Percentiles rank a stretch among this genome's conserved stretches.
These are phyloP conservation scores for Bathelium albidoporum DNA, from an alignment of 495 filamentous ascomycete species.

Conservation along the genomic window DNA sequence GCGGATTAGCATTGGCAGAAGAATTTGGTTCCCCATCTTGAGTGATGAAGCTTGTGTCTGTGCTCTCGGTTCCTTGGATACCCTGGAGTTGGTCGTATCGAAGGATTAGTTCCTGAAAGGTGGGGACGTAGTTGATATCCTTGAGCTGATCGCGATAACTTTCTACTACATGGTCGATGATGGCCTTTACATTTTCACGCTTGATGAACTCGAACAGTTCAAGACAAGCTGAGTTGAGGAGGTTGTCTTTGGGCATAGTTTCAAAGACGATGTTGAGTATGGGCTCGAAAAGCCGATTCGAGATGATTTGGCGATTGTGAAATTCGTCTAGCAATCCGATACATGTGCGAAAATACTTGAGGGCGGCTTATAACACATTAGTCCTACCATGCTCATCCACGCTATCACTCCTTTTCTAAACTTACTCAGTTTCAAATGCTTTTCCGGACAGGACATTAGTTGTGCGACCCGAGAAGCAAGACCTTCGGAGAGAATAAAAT, in stretches of 20 bases:
- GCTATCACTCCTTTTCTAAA: constrained; percentile 6
- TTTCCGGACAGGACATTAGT: constrained; percentile 75
- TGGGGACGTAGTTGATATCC: constrained; percentile 74
- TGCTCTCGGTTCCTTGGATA: constrained; percentile 11
- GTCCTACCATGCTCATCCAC: constrained; percentile 1
- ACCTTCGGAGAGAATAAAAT: constrained; percentile 72
- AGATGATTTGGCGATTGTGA: constrained; percentile 77
- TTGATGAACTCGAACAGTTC: constrained; percentile 91
- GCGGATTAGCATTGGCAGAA: background rate
- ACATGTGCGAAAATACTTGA: constrained; percentile 90
- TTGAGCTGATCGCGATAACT: constrained; percentile 76
- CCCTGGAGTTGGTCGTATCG: constrained; percentile 73
- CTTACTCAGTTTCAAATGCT: constrained; percentile 85
- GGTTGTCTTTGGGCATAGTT: constrained; percentile 92
- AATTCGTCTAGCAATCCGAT: constrained; percentile 84
- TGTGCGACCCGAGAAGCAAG: constrained; percentile 73
- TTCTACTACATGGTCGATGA: constrained; percentile 78
- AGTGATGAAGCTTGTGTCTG: constrained; percentile 35
- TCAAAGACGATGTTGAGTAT: constrained; percentile 80
- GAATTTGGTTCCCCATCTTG: constrained; percentile 30
- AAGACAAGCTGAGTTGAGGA: constrained; percentile 90
- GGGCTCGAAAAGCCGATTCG: constrained; percentile 73
- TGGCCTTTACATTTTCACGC: constrained; percentile 65
- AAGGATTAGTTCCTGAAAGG: constrained; percentile 63
- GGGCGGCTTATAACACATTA: constrained; percentile 48